Evolutionary conservation across 441 rosid species (phyloP).

Genomic region (Aquilaria agallochum): DNA sequence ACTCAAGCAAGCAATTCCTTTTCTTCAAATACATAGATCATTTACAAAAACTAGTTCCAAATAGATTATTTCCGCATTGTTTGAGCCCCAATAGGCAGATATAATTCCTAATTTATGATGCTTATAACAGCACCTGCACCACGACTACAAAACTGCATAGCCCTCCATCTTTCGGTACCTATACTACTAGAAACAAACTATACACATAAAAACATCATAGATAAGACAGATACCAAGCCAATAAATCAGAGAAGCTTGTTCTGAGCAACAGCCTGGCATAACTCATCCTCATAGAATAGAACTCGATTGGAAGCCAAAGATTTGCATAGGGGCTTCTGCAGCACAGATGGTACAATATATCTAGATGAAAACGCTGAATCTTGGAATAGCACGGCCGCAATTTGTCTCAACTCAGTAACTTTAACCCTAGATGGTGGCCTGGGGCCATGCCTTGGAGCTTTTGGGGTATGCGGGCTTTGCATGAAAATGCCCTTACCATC

Average conservation of each 20-base stretch:
- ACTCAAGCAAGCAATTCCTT: too few species aligned
- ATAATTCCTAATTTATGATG: too few species aligned
- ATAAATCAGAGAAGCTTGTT: slow-evolving; percentile 73
- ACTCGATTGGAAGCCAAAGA: slow-evolving; percentile 83
- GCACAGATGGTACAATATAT: slow-evolving; percentile 72
- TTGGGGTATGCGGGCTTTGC: slow-evolving; percentile 76
- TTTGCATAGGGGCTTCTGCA: slow-evolving; percentile 77
- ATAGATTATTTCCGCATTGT: too few species aligned
- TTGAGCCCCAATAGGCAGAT: too few species aligned
- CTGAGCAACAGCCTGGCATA: slow-evolving; percentile 97
- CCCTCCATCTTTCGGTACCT: not conserved
- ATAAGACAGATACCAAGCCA: slow-evolving; percentile 6
- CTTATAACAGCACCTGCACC: too few species aligned
- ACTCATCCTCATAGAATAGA: slow-evolving; percentile 85
- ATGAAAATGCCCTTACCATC: slow-evolving; percentile 43
- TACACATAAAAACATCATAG: slow-evolving; percentile 22
- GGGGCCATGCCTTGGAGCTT: slow-evolving; percentile 91
- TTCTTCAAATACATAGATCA: too few species aligned
- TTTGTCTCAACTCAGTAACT: slow-evolving; percentile 71
- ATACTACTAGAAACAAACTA: slow-evolving; percentile 28
- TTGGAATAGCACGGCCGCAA: slow-evolving; percentile 89
- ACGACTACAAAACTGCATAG: slow-evolving; percentile 69
- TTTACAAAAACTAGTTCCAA: too few species aligned
- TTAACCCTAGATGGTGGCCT: slow-evolving; percentile 76
- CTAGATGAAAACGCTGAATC: slow-evolving; percentile 73